Evolutionary conservation across 2,329 filamentous ascomycete genomes (phyloP).

Genomic region (Niveomyces coronatus): DNA sequence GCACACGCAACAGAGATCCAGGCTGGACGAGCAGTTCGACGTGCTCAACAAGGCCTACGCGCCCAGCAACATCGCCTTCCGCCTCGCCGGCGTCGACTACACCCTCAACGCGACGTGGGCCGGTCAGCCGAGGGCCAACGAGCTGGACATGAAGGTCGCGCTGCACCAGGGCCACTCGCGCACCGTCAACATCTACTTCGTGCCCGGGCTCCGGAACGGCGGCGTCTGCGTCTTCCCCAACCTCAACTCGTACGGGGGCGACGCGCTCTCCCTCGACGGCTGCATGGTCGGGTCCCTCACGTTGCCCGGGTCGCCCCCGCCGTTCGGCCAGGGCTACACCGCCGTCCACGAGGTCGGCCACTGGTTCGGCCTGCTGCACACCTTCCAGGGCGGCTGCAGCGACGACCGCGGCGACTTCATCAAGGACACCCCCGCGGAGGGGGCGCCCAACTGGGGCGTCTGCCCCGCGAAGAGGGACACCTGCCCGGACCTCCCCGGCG

Average conservation of each 20-base stretch:
- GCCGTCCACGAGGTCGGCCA: slow-evolving; percentile 25
- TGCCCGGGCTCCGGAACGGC: slow-evolving; percentile 21
- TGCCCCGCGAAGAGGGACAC: slow-evolving; percentile 13
- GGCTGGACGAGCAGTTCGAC: slow-evolving; percentile 14
- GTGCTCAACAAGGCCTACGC: slow-evolving; percentile 18
- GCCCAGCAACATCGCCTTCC: slow-evolving; percentile 19
- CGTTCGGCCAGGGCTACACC: slow-evolving; percentile 10
- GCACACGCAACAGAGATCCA: slow-evolving; percentile 7
- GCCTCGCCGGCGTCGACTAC: slow-evolving; percentile 16
- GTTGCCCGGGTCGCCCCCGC: slow-evolving; percentile 5
- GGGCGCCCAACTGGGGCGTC: background rate
- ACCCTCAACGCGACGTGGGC: slow-evolving; percentile 22
- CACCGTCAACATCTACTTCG: slow-evolving; percentile 33
- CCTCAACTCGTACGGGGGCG: slow-evolving; percentile 2
- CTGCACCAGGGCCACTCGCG: slow-evolving; percentile 26
- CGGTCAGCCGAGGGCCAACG: slow-evolving; percentile 9
- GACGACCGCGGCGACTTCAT: slow-evolving; percentile 18
- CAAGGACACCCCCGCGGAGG: slow-evolving; percentile 16
- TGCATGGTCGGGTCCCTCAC: slow-evolving; percentile 9
- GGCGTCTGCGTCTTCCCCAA: slow-evolving; percentile 34
- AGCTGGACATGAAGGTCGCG: background rate
- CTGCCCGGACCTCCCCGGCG: slow-evolving; percentile 14
- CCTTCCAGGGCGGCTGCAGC: slow-evolving; percentile 23
- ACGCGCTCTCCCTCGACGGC: slow-evolving; percentile 8
- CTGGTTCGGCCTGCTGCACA: slow-evolving; percentile 28